These are phyloP conservation scores for Fraxinus pennsylvanica DNA, from an alignment of 257 asterid genomes.

Conservation along the genomic window DNA sequence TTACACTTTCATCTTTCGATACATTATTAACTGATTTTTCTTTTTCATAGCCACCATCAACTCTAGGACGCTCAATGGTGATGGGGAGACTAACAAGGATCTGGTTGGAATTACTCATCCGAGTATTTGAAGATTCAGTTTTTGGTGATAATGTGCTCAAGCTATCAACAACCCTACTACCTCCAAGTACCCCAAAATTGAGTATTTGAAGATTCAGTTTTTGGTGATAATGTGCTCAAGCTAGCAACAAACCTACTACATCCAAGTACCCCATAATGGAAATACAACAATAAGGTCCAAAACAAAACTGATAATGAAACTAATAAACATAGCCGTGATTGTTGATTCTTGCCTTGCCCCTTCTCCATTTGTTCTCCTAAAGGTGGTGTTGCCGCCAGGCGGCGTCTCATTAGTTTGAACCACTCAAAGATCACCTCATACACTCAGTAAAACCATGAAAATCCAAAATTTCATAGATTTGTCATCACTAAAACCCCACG, in stretches of 20 bases:
- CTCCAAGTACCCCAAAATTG: constrained; percentile 48
- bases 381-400: constrained; percentile 35
- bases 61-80: constrained; percentile 9
- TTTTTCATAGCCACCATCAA: constrained; percentile 16
- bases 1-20: constrained; percentile 11
- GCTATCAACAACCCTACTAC: constrained; percentile 27
- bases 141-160: constrained; percentile 34
- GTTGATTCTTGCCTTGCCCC: constrained; percentile 51
- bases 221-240: constrained; percentile 34
- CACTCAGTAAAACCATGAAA: constrained; percentile 20
- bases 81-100: constrained; percentile 20
- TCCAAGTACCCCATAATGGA: constrained; percentile 52
- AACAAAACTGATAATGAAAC: constrained; percentile 55
- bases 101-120: constrained; percentile 17
- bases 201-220: constrained; percentile 11
- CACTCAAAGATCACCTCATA: constrained; percentile 19
- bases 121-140: constrained; percentile 15
- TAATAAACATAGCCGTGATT: constrained; percentile 56
- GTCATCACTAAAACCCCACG: neutral
- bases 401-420: constrained; percentile 58
- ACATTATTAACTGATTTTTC: constrained; percentile 4
- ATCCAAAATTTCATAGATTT: constrained; percentile 1
- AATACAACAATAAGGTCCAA: constrained; percentile 61
- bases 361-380: constrained; percentile 57
- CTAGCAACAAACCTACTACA: constrained; percentile 27